Percentiles rank a stretch among this genome's conserved stretches.
These are phyloP conservation scores for Linnemannia exigua DNA, from an alignment of 192 early-diverging fungal genomes.

Conservation along the genomic window DNA sequence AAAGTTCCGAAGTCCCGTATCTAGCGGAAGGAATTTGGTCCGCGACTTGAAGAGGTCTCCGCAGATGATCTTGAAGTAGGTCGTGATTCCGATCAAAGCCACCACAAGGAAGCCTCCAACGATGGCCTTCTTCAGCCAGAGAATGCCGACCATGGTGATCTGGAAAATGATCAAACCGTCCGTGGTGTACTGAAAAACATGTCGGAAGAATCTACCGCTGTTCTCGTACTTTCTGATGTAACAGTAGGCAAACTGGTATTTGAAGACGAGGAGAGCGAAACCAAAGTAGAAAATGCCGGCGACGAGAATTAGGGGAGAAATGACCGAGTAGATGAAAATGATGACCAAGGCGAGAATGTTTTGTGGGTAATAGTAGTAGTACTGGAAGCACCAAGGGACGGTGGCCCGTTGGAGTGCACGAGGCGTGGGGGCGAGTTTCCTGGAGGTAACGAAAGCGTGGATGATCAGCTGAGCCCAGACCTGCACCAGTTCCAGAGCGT, in stretches of 20 bases:
- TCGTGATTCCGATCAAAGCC: slow-evolving; percentile 61
- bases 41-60: slow-evolving; percentile 59
- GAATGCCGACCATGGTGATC: slow-evolving; percentile 67
- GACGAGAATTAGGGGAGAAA: slow-evolving; percentile 70
- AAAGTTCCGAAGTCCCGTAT: slow-evolving; percentile 48
- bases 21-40: slow-evolving; percentile 60
- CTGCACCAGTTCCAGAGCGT: slow-evolving; percentile 71
- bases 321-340: slow-evolving; percentile 69
- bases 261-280: slow-evolving; percentile 68
- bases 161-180: slow-evolving; percentile 73
- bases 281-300: slow-evolving; percentile 67
- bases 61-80: slow-evolving; percentile 62
- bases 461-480: slow-evolving; percentile 68
- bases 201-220: slow-evolving; percentile 66
- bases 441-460: slow-evolving; percentile 62
- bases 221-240: slow-evolving; percentile 73
- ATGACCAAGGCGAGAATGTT: slow-evolving; percentile 75
- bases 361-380: slow-evolving; percentile 73
- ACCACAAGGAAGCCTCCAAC: slow-evolving; percentile 56
- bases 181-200: slow-evolving; percentile 68
- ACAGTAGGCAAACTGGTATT: slow-evolving; percentile 74
- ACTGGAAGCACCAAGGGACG: slow-evolving; percentile 70
- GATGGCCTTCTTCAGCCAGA: slow-evolving; percentile 65
- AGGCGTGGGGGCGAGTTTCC: slow-evolving; percentile 65
- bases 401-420: slow-evolving; percentile 63